Conservation (phyloP, 305 asterid genomes). For the Rubia peregrina region DNA sequence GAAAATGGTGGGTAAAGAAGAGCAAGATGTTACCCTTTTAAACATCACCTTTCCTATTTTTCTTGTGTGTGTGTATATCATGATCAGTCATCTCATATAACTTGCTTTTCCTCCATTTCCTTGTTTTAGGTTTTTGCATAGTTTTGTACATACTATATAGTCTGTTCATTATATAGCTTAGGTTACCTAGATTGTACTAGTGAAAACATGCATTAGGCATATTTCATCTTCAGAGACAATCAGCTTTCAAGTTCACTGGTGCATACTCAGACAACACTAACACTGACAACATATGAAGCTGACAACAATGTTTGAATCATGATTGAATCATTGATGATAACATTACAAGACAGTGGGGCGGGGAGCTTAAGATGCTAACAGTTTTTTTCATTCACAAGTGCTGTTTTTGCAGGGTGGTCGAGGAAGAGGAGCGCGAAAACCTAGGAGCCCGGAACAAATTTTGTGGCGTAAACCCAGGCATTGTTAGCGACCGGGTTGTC, state of each 20-base stretch:
- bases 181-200: constrained; percentile 18
- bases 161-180: background rate
- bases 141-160: constrained; percentile 15
- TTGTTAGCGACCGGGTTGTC: constrained; percentile 78
- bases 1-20: constrained; percentile 83
- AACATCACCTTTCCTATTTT: constrained; percentile 10
- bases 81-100: constrained; percentile 13
- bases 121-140: constrained; percentile 12
- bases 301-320: background rate
- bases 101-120: background rate
- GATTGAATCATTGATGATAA: background rate
- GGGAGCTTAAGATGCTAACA: background rate
- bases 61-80: constrained; percentile 9
- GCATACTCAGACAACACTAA: constrained; percentile 1
- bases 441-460: constrained; percentile 71
- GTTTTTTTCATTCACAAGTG: constrained; percentile 11
- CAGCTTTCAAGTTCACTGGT: background rate
- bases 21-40: constrained; percentile 26
- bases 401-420: background rate
- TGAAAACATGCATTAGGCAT: constrained; percentile 16
- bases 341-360: background rate
- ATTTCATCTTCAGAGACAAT: constrained; percentile 4
- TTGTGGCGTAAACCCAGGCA: constrained; percentile 85
- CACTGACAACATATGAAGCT: background rate
- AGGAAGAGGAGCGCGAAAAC: background rate